Evolutionary conservation across 495 filamentous ascomycete genomes (phyloP), one percentile per base, ranked within the genome.

Genomic region (Podospora australis): DNA sequence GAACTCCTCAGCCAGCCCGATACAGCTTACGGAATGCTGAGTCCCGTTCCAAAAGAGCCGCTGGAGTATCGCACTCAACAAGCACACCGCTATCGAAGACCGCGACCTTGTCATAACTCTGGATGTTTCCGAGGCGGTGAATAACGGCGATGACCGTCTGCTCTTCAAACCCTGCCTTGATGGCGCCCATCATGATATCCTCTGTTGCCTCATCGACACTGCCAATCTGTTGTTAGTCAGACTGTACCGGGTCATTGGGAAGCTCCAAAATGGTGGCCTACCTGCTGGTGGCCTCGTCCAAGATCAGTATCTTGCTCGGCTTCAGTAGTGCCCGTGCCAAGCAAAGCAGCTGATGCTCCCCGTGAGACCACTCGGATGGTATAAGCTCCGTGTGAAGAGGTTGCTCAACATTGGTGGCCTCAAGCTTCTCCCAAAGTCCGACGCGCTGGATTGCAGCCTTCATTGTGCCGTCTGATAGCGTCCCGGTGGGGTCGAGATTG

Each of bases 301-400:
- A 54, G 5, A 65, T 45, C 11, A 65, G n/a, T 2, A 65, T 32
- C 0, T 46, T 52, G 0, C 14, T 45, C 22, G 56, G 52, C 16
- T 68, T 58, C 40, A 84, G 64, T 6, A 84, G 54, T 1, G 77
- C 80, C 5, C 79, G 69, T 1, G 74, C 78, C 9, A 84, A 67
- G 52, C 74, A 74, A 53, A 83, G 70, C 11, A 84, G 69, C 58
- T 83, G 81, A 19, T 65, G 65, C 49, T 84, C 79, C 2, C 81
- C 81, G 29, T 75, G 71, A 1, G 75, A 79, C 9, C 82, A 68
- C 49, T 65, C 65, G 25, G 71, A 58, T 10, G 64, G 69, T 9
- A 70, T 69, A 22, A 82, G 67, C 6, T 72, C 64, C 4, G 66
- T 69, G 53, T 72, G 70, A 1, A 82, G 63, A 1, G 21, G 19